Base-by-base conservation (phyloP, 305 asterid genomes). In the Fraxinus sp. region DNA sequence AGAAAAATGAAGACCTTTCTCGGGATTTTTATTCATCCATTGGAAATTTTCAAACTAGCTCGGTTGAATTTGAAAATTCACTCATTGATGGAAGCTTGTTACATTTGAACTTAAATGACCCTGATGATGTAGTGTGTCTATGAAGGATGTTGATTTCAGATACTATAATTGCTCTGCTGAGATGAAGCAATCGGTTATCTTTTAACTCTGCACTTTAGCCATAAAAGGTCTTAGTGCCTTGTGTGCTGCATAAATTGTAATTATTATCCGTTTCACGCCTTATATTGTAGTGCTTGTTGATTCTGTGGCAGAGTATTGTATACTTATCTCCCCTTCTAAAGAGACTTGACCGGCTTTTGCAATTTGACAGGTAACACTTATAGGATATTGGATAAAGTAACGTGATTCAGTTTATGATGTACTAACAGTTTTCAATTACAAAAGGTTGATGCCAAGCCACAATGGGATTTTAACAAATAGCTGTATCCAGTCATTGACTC, bases 381-480 rank as follows among this genome's bases (percentile, higher is more conserved):
- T 80, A 80, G 82, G 35, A 73, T 79, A 30, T 85, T 83, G 39
- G 64, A 74, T 75, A 30, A 32, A 59, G 77, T 75, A 46, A 35
- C 52, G 22, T 16, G 57, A 33, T 10, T 64, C 66, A 46, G 77
- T 72, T 37, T 64, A 33, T 81, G 77, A 83, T 75, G 79, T 30
- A 73, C 55, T 71, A 30, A 78, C 28, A 81, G 66, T 81, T 78
- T 59, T 62, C 30, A 72, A 81, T 85, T 43, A 49, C 78, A 64
- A 78, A 85, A 95, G 99, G 93, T 88, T 97, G 89, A 97, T 97
- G 99, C 99, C 98, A 74, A 95, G 98, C 89, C 92, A 95, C 92
- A 92, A 95, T 87, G 99, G 99, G 82, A 90, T 97, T 81, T 87
- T 95, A 90, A 95, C 98, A 18, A 86, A 90, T 84, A 92, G 97